Evolutionary conservation across 2,329 filamentous ascomycete genomes (phyloP).

Genomic region (Trichoderma simmonsii): DNA sequence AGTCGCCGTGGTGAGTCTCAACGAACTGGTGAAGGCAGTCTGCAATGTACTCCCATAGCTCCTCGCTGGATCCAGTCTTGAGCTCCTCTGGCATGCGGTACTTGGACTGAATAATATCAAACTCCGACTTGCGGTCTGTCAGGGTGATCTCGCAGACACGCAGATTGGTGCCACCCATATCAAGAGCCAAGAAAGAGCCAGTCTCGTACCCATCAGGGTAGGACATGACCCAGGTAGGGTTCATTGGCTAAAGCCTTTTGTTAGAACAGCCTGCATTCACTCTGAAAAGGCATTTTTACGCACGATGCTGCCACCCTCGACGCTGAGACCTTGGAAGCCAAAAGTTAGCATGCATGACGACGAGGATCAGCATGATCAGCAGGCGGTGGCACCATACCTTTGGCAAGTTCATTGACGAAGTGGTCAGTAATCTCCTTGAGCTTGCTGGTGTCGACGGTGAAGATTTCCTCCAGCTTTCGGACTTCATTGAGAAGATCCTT

Average conservation of each 20-base stretch:
- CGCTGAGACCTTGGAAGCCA: constrained; percentile 61
- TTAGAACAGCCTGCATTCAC: constrained; percentile 22
- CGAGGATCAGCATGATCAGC: not conserved
- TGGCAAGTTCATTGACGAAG: constrained; percentile 83
- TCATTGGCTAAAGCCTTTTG: constrained; percentile 70
- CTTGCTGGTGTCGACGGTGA: constrained; percentile 73
- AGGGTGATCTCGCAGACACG: constrained; percentile 91
- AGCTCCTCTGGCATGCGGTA: constrained; percentile 93
- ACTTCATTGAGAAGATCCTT: constrained; percentile 79
- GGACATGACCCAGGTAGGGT: constrained; percentile 92
- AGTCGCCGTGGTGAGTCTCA: constrained; percentile 73
- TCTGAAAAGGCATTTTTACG: constrained; percentile 36
- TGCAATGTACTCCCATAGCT: constrained; percentile 93
- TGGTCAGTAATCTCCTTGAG: constrained; percentile 88
- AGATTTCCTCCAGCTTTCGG: constrained; percentile 75
- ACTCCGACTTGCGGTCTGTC: constrained; percentile 82
- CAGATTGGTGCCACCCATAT: constrained; percentile 95
- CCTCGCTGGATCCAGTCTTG: constrained; percentile 77
- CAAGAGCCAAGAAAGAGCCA: constrained; percentile 82
- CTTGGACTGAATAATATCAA: constrained; percentile 93
- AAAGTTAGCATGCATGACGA: not conserved
- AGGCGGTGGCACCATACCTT: constrained; percentile 53
- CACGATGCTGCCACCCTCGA: constrained; percentile 90
- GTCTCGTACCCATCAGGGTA: constrained; percentile 84
- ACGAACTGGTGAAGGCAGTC: constrained; percentile 90